A percentile compares a stretch with the other conserved stretches of the same genome.
Evolutionary conservation across 163 green algal species (phyloP).

Genomic region (Chlorella variabilis): DNA sequence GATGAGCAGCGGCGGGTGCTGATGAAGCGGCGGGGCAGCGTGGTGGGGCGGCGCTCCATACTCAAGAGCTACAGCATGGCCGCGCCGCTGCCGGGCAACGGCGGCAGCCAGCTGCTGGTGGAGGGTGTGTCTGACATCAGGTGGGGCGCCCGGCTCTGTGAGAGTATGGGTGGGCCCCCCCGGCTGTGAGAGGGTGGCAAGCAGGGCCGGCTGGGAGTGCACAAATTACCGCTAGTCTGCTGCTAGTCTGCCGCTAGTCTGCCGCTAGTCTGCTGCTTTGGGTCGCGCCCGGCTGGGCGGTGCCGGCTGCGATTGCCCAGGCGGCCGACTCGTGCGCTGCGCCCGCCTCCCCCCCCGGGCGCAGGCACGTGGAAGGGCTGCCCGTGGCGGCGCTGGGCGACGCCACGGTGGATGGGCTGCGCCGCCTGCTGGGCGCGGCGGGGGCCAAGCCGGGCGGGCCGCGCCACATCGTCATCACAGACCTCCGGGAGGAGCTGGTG

Average conservation of each 20-base stretch:
- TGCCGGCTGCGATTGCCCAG: neutral
- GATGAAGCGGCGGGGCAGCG: constrained; percentile 68
- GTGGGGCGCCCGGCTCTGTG: too few species aligned
- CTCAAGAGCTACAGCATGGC: constrained; percentile 82
- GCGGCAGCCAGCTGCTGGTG: constrained; percentile 36
- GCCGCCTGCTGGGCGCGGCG: constrained; percentile 71
- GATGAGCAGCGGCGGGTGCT: constrained; percentile 71
- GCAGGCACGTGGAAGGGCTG: constrained; percentile 44
- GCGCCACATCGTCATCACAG: constrained; percentile 72
- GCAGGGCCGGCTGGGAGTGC: too few species aligned
- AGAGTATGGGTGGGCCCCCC: too few species aligned
- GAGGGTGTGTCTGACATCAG: constrained; percentile 44
- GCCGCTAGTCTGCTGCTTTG: too few species aligned
- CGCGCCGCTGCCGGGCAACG: neutral
- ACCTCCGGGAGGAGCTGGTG: constrained; percentile 87
- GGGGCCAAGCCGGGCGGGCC: constrained; percentile 57
- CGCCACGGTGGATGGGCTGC: constrained; percentile 60
- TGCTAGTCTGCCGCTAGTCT: too few species aligned
- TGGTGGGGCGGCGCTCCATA: constrained; percentile 86
- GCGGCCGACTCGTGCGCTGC: neutral
- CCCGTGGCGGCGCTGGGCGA: constrained; percentile 68
- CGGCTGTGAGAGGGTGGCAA: too few species aligned
- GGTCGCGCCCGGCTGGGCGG: too few species aligned
- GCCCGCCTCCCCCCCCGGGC: neutral
- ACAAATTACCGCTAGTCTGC: too few species aligned